Conservation (phyloP, 257 asterid species). For the Solanum habrochaites region DNA sequence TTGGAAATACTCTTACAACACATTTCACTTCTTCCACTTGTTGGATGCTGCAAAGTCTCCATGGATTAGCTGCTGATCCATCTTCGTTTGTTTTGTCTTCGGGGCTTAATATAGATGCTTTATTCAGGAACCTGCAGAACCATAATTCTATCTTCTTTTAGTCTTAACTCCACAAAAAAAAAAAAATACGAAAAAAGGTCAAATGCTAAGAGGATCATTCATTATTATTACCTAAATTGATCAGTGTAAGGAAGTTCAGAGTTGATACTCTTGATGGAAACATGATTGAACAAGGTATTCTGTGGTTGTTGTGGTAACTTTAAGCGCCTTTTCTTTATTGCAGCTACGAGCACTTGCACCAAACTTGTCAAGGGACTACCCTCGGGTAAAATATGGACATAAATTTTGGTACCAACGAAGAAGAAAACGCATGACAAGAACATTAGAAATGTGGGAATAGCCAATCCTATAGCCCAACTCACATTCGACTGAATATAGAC, state of each 20-base stretch:
- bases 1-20: slow-evolving; percentile 9
- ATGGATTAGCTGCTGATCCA: slow-evolving; percentile 18
- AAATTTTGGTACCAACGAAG: slow-evolving; percentile 15
- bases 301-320: slow-evolving; percentile 3
- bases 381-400: slow-evolving; percentile 7
- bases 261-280: neutral
- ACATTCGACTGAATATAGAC: slow-evolving; percentile 13
- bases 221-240: slow-evolving; percentile 14
- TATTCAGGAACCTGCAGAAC: slow-evolving; percentile 7
- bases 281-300: slow-evolving; percentile 4
- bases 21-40: slow-evolving; percentile 30
- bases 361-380: slow-evolving; percentile 23
- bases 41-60: slow-evolving; percentile 20
- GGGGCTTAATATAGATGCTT: slow-evolving; percentile 10
- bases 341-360: slow-evolving; percentile 13
- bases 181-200: neutral
- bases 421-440: slow-evolving; percentile 10
- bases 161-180: neutral
- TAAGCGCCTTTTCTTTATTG: slow-evolving; percentile 10
- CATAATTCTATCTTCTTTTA: neutral
- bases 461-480: slow-evolving; percentile 16
- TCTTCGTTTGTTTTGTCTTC: slow-evolving; percentile 10
- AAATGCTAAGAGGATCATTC: neutral
- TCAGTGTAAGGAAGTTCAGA: slow-evolving; percentile 10
- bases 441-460: slow-evolving; percentile 14